Evolutionary conservation across 75 land plant genomes (phyloP), one percentile per base, ranked within the genome.

Genomic region (Pseudotsuga menziesii): DNA sequence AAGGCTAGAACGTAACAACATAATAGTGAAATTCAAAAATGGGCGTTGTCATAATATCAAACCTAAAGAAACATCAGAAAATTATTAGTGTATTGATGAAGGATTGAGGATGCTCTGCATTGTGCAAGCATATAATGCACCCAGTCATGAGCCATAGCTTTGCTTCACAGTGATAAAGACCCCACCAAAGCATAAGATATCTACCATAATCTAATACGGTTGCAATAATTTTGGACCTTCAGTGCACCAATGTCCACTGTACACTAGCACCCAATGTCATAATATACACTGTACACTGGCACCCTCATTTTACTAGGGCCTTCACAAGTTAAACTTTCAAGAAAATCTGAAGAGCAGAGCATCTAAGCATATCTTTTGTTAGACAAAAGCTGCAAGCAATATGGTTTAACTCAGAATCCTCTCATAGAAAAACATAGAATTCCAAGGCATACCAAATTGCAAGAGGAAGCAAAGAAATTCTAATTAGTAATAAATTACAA

Each of bases 1-100:
- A 77, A 55, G 15, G 72, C 57, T 57, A 58, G 58, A 48, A 4
- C 16, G 58, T 74, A 15, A 58, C 16, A 59, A 77, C 22, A 74
- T 58, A 52, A 26, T 58, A n/a, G 16, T 72, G 22, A 15, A 4
- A 23, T 23, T 27, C 29, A 67, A 67, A 17, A 14, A 36, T 39
- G 35, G 22, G 73, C 44, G 41, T 35, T 2, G 39, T 4, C 16
- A 26, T 25, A 2, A 7, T 13, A 25, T 25, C 11, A 61, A 13
- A 8, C 27, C 3, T 5, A 61, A 8, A 26, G 13, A 61, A 7
- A 61, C 12, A 61, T 23, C 63, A 11, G 2, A 23, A 20, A 25
- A 61, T 9, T 61, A 61, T 61, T 23, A 13, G 11, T 61, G 9
- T 25, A 13, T 27, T 23, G 25, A 13, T 61, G 25, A 23, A 25